phyloP scores from a whole-genome alignment of 768 basidiomycete species.

The Cubamyces lactineus region DNA sequence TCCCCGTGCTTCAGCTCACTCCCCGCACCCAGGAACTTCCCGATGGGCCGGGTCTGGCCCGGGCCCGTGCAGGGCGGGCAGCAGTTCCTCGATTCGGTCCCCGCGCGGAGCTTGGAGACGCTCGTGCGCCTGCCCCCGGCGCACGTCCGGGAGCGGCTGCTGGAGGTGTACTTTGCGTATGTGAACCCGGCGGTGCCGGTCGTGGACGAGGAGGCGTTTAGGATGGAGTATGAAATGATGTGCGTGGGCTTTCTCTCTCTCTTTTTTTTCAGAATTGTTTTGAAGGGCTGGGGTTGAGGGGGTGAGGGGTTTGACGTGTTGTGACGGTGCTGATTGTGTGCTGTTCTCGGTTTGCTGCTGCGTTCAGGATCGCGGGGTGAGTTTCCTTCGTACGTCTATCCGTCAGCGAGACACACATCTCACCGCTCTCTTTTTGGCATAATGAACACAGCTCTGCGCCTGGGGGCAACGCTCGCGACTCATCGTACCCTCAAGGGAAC shows the following conservation, averaged over 20 bases:
- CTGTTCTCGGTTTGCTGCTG: too few species aligned
- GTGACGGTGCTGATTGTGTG: too few species aligned
- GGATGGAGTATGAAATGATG: constrained; percentile 51
- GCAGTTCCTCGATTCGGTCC: not conserved
- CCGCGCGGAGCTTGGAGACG: constrained; percentile 13
- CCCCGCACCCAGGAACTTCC: constrained; percentile 36
- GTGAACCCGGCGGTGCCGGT: constrained; percentile 84
- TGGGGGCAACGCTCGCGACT: too few species aligned
- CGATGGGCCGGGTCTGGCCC: constrained; percentile 79
- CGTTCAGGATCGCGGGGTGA: constrained; percentile 4
- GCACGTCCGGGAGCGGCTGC: constrained; percentile 67
- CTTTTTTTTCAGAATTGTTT: too few species aligned
- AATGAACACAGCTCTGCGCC: too few species aligned
- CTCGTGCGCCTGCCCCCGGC: constrained; percentile 57
- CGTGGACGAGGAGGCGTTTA: constrained; percentile 68
- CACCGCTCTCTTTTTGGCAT: too few species aligned
- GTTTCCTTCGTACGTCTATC: not conserved
- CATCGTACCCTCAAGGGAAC: too few species aligned
- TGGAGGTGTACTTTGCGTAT: constrained; percentile 80
- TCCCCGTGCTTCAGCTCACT: not conserved
- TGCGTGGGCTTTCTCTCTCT: constrained; percentile 18
- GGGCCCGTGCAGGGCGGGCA: constrained; percentile 45
- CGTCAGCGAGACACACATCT: too few species aligned
- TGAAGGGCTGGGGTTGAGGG: too few species aligned
- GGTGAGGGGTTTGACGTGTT: too few species aligned